Evolutionary conservation across 257 asterid species (phyloP).

Genomic region (Forsythia viridissima): DNA sequence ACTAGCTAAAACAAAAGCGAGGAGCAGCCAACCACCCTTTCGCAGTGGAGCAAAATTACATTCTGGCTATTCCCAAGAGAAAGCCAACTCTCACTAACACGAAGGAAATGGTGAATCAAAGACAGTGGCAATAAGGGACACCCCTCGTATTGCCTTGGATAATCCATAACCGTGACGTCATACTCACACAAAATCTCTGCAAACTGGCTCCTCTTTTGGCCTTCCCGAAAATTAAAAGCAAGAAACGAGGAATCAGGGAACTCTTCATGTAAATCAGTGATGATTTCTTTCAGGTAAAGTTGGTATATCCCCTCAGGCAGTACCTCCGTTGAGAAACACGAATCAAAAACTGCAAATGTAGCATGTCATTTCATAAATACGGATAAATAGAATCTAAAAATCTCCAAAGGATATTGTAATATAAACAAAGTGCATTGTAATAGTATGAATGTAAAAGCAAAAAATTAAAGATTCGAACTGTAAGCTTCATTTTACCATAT

Average conservation of each 20-base stretch:
- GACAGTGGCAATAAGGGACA: slow-evolving; percentile 93
- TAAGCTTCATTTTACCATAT: slow-evolving; percentile 56
- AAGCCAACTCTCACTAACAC: slow-evolving; percentile 95
- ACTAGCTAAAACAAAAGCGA: slow-evolving; percentile 84
- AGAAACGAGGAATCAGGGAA: slow-evolving; percentile 89
- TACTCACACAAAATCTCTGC: slow-evolving; percentile 82
- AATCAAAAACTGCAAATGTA: slow-evolving; percentile 83
- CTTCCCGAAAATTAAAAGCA: slow-evolving; percentile 95
- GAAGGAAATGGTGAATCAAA: slow-evolving; percentile 83
- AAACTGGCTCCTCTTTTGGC: slow-evolving; percentile 86
- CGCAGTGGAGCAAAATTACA: slow-evolving; percentile 90
- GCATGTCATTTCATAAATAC: slow-evolving; percentile 26
- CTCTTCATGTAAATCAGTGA: slow-evolving; percentile 84
- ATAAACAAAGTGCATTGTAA: slow-evolving; percentile 10
- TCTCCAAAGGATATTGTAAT: background rate
- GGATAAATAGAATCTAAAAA: slow-evolving; percentile 7
- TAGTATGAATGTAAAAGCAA: background rate
- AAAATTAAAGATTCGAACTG: background rate
- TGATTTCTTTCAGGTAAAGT: slow-evolving; percentile 85
- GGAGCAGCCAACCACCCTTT: slow-evolving; percentile 92
- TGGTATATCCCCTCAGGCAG: slow-evolving; percentile 87
- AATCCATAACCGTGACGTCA: slow-evolving; percentile 91
- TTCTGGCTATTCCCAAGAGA: slow-evolving; percentile 70
- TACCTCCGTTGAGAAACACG: slow-evolving; percentile 96
- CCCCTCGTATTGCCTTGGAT: slow-evolving; percentile 98